Evolutionary conservation across 2,329 filamentous ascomycete genomes (phyloP), one percentile per base, ranked within the genome.

Genomic region (Aspergillus quadrilineatus): DNA sequence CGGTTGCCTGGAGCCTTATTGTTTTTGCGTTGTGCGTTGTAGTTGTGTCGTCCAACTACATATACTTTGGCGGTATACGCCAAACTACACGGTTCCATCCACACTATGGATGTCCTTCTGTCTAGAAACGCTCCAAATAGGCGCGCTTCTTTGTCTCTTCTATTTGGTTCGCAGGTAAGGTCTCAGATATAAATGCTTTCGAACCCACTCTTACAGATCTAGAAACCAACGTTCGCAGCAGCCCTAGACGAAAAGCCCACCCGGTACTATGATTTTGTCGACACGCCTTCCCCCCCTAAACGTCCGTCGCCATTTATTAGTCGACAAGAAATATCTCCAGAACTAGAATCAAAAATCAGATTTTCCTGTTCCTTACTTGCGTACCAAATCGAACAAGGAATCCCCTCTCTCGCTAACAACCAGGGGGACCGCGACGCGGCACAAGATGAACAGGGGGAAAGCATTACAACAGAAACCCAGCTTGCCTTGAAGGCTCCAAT

Each of bases 331-430:
- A 64, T 77, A 12, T 60, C 66, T 2, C 64, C 66, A 6, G 65
- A 71, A 22, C 48, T 75, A 4, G 73, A 75, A 52, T 65, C 60
- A 2, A 65, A 75, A 44, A 56, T 77, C 34, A 68, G 69, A 56
- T 63, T 70, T 47, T 62, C 73, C 14, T 77, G 75, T 54, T 65
- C 64, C 22, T 63, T 69, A 50, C 70, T 68, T 26, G 55, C 60
- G 14, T 66, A 65, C 50, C 67, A 68, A 47, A 69, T 70, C 56
- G 67, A 70, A 42, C 65, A 62, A 50, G 67, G 63, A 6, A 50
- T 61, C 28, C 53, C 55, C 12, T 46, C 56, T 8, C 48, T 15
- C 4, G 32, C 44, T 6, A 47, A 26, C n/a, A 55, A 50, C 6
- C 43, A 49, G 17, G 14, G 17, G 34, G 41, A 26, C 8, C 37